Base-by-base conservation (phyloP, 306 rosid genomes). In the Prunus mume region DNA sequence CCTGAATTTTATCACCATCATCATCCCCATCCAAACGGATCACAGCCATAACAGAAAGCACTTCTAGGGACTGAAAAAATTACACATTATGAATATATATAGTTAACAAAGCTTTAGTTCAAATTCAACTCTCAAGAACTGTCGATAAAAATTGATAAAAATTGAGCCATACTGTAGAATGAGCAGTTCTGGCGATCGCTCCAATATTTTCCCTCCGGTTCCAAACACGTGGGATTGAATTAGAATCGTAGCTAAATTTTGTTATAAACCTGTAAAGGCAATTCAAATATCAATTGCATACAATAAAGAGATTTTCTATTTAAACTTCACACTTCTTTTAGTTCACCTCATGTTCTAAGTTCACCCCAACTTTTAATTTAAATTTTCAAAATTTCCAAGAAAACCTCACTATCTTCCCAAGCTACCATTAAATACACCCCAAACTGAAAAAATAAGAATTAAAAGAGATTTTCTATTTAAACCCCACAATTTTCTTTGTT, bases 141-240 rank as follows among this genome's bases (percentile, higher is more conserved):
- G 41, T 34, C 34, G 79, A 49, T 54, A 6, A 58, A 27, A 69
- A 34, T 34, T 56, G 22, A 46, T 55, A 72, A 61, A 72, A 71
- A 69, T 34, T 22, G 49, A 72, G 75, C 27, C 94, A 66, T 92
- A 96, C 99, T 51, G 97, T 71, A 83, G 91, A 77, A 75, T 94
- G 98, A 74, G 98, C 99, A 65, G 87, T 83, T 81, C 85, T 96
- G 81, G 98, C 91, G 82, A 96, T 96, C 74, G 88, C 91, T 72
- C 97, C 85, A 55, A 96, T 88, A 81, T 96, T 94, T 83, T 96
- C 99, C 15, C 82, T 88, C 69, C 93, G 97, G 13, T 91, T 87
- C 99, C 99, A 96, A 78, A 92, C 77, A 49, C 99, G 97, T 62
- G 99, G 99, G 94, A 96, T 91, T 45, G 99, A 96, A 80, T 96